Evolutionary conservation across 2,329 filamentous ascomycete species (phyloP).

Genomic region (Fusarium oxysporum): DNA sequence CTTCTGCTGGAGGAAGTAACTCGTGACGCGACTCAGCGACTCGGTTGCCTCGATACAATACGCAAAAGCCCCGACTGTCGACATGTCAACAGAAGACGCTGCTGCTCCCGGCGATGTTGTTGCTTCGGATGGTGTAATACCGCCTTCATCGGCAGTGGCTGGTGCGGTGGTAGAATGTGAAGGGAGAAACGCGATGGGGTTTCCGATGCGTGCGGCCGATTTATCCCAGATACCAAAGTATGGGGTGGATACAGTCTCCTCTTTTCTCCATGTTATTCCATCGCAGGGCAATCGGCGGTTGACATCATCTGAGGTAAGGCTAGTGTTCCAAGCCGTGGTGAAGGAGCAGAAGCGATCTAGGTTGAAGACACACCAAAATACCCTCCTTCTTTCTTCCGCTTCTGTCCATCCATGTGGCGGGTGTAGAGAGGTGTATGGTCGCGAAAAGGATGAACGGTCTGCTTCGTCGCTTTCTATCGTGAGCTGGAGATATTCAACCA

Average conservation of each 20-base stretch:
- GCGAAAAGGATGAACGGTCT: not conserved
- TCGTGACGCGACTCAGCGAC: conserved; percentile 57
- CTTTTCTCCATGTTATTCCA: conserved; percentile 54
- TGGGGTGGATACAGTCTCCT: conserved; percentile 52
- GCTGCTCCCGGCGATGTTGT: not conserved
- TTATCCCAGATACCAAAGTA: conserved; percentile 60
- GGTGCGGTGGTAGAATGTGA: conserved; percentile 42
- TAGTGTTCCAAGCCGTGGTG: conserved; percentile 47
- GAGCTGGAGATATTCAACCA: conserved; percentile 47
- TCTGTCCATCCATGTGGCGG: conserved; percentile 46
- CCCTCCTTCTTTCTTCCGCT: conserved; percentile 36
- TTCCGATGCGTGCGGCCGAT: conserved; percentile 53
- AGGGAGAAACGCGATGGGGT: conserved; percentile 53
- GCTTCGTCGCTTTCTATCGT: conserved; percentile 38
- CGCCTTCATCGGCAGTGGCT: not conserved
- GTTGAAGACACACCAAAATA: conserved; percentile 50
- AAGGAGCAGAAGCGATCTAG: conserved; percentile 34
- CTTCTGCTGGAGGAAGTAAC: conserved; percentile 57
- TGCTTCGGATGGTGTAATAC: not conserved
- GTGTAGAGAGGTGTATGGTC: not conserved
- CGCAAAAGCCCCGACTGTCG: conserved; percentile 58
- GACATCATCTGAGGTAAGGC: conserved; percentile 48
- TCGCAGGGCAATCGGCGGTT: conserved; percentile 50
- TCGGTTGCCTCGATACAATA: conserved; percentile 61
- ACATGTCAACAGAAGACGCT: conserved; percentile 40